phyloP scores from a whole-genome alignment of 1,284 basidiomycete genomes.

The Abortiporus biennis region DNA sequence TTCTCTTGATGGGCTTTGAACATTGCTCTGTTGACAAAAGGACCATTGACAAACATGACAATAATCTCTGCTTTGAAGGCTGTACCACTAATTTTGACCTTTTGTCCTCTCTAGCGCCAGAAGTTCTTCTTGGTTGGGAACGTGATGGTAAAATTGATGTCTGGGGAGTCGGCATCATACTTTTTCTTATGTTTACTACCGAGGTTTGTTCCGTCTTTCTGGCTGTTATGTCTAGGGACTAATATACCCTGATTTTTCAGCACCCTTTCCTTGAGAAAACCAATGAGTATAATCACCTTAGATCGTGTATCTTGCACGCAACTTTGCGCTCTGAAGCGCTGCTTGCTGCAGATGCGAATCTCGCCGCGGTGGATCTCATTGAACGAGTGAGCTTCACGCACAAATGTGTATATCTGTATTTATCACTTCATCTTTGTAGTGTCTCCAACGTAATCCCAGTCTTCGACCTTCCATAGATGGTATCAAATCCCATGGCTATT shows the following conservation, averaged over 20 bases:
- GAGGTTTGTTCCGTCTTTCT: conserved; percentile 31
- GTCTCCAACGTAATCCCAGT: conserved; percentile 5
- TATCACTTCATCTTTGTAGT: background rate
- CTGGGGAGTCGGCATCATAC: conserved; percentile 75
- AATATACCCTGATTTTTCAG: too few species aligned
- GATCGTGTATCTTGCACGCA: conserved; percentile 3
- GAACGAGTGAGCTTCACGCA: background rate
- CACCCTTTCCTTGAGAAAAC: conserved; percentile 5
- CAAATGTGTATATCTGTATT: too few species aligned
- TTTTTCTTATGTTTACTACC: conserved; percentile 65
- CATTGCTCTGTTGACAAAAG: background rate
- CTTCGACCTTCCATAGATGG: conserved; percentile 2
- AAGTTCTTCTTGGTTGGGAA: conserved; percentile 64
- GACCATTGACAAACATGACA: background rate
- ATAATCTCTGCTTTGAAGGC: background rate
- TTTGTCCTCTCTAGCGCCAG: conserved; percentile 37
- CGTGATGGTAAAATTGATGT: conserved; percentile 75
- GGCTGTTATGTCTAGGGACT: background rate
- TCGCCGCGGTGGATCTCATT: background rate
- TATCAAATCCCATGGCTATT: conserved; percentile 2
- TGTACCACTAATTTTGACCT: background rate
- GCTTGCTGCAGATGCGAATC: background rate
- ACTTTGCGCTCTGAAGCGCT: background rate
- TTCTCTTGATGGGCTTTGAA: conserved; percentile 2
- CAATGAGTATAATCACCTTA: too few species aligned